Evolutionary conservation across 768 basidiomycete genomes (phyloP), one percentile per base, ranked within the genome.

Genomic region (Amanita exitialis): DNA sequence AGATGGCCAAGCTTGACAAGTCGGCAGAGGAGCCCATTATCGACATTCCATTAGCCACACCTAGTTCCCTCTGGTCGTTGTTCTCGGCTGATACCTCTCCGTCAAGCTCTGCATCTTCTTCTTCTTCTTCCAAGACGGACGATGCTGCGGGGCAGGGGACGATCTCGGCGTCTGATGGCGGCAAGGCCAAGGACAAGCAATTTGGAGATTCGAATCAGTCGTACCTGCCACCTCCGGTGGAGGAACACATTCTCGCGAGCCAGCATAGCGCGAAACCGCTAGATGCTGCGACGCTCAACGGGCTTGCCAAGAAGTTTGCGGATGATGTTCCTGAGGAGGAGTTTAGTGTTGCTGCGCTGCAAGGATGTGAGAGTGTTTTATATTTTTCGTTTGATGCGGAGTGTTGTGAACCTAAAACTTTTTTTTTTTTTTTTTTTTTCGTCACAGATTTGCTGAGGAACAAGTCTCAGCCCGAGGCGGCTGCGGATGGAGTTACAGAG

Each of bases 331-430:
- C 92, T 0, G 86, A 90, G 34, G 82, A 85, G 36, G 86, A 88
- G 68, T 90, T 93, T 61, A 88, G 86, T 60, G 86, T 93, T 49
- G 91, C 92, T 16, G 85, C 89, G 51, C 71, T 96, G 49, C 91
- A 94, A 69, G 91, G 90, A 64, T 92, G 86, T 88, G 64, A 77
- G 86, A 82, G 32, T 59, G 20, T 49, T 54, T 57, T 47, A 47
- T 59, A 56, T 59, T 55, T 51, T 53, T 42, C n/a, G 49, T 30
- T 28, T 44, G 47, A 18, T 23, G 35, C 32, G 43, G 46, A 48
- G 51, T n/a, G 45, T 44, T 58, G 41, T 44, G 49, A n/a, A n/a
- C n/a, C n/a, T n/a, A n/a, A n/a, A n/a, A n/a, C n/a, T n/a, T 28
- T 30, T 30, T 28, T 1, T 8, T 8, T 28, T 8, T 30, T 30